These are phyloP conservation scores for Lodderomyces pseudojiufengensis DNA, from an alignment of 1,139 yeast species.

Conservation along the genomic window DNA sequence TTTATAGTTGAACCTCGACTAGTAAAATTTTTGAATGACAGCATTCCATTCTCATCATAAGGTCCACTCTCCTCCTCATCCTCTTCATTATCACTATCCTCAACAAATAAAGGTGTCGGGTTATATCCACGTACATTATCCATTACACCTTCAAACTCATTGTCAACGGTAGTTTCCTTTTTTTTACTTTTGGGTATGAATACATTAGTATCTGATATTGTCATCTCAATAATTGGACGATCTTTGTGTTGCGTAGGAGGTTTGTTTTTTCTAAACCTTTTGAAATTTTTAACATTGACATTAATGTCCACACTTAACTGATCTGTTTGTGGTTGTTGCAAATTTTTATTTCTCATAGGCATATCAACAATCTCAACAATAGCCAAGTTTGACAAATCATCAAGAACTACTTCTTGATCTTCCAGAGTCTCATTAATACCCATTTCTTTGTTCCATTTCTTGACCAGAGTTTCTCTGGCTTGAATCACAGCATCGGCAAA, in stretches of 20 bases:
- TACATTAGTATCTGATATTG: constrained; percentile 16
- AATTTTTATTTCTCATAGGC: constrained; percentile 13
- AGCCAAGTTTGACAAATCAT: constrained; percentile 22
- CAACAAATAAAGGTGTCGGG: constrained; percentile 18
- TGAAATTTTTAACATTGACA: constrained; percentile 32
- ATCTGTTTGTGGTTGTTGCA: constrained; percentile 1
- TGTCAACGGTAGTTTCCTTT: constrained; percentile 11
- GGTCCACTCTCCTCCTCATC: constrained; percentile 4
- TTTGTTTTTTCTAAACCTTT: constrained; percentile 30
- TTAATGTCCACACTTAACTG: constrained; percentile 11
- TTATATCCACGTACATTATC: constrained; percentile 19
- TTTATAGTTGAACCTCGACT: not conserved
- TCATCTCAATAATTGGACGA: constrained; percentile 25
- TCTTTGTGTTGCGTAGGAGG: constrained; percentile 20
- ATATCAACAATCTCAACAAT: constrained; percentile 36
- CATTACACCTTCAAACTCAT: constrained; percentile 29
- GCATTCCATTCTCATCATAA: not conserved
- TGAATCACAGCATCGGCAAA: constrained; percentile 34
- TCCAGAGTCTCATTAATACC: constrained; percentile 19
- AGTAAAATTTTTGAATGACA: not conserved
- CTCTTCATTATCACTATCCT: constrained; percentile 22
- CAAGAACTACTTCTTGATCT: constrained; percentile 14
- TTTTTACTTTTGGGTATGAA: not conserved
- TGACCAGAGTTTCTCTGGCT: constrained; percentile 27
- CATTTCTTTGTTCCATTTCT: constrained; percentile 25